A percentile compares a stretch with the other conserved stretches of the same genome.
Evolutionary conservation across 441 rosid genomes (phyloP).

Genomic region (Erysimum pusillum): DNA sequence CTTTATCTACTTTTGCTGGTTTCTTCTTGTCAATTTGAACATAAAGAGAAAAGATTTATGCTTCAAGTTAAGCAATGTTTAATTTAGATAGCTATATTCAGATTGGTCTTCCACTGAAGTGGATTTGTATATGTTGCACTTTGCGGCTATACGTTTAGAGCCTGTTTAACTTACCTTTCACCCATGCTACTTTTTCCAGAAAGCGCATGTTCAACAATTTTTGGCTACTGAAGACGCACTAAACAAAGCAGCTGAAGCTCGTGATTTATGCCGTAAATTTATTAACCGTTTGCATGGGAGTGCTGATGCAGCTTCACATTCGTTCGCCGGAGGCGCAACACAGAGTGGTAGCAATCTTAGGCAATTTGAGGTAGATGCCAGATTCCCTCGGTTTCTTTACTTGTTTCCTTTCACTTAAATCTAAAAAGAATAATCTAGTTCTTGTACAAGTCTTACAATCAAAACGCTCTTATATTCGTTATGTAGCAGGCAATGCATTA

Average conservation of each 20-base stretch:
- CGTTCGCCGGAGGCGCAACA: constrained; percentile 63
- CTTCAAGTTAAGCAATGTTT: constrained; percentile 19
- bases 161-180: constrained; percentile 24
- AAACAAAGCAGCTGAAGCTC: constrained; percentile 91
- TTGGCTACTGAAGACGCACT: constrained; percentile 91
- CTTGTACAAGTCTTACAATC: background rate
- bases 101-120: background rate
- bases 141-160: background rate
- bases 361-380: constrained; percentile 76
- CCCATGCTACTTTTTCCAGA: constrained; percentile 55
- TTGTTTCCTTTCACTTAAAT: constrained; percentile 16
- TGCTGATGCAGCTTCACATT: constrained; percentile 61
- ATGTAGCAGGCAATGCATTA: background rate
- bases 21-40: constrained; percentile 18
- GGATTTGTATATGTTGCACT: background rate
- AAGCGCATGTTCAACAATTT: constrained; percentile 97
- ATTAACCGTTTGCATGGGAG: constrained; percentile 78
- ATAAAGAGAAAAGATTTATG: background rate
- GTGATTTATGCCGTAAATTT: constrained; percentile 74
- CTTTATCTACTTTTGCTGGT: constrained; percentile 43
- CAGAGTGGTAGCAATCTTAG: constrained; percentile 77
- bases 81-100: constrained; percentile 1
- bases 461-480: background rate
- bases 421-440: background rate
- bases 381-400: constrained; percentile 16